phyloP scores from a whole-genome alignment of 2,329 filamentous ascomycete species.

The Fusarium coffeatum region DNA sequence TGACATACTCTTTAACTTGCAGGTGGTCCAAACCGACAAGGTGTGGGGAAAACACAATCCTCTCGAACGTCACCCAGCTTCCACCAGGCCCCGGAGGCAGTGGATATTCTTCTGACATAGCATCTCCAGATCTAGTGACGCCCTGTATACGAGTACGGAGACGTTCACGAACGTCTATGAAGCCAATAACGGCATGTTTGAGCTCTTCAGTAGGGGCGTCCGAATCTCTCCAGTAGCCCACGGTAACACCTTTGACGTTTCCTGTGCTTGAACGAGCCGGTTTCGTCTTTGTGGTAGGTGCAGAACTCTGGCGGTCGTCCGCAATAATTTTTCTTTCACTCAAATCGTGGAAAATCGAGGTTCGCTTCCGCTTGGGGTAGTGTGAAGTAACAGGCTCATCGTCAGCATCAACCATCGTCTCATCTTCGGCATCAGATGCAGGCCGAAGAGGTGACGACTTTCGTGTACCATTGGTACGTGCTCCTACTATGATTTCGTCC shows the following conservation, averaged over 20 bases:
- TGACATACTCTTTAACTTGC: slow-evolving; percentile 72
- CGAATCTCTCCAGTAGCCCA: slow-evolving; percentile 72
- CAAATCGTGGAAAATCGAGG: slow-evolving; percentile 61
- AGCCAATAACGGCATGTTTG: slow-evolving; percentile 71
- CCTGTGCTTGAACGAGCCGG: slow-evolving; percentile 46
- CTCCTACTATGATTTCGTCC: slow-evolving; percentile 66
- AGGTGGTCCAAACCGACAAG: slow-evolving; percentile 66
- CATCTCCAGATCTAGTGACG: slow-evolving; percentile 60
- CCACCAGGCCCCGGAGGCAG: slow-evolving; percentile 69
- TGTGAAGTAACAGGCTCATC: slow-evolving; percentile 54
- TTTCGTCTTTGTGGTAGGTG: slow-evolving; percentile 44
- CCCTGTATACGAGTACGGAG: slow-evolving; percentile 69
- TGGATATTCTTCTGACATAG: slow-evolving; percentile 59
- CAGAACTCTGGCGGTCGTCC: slow-evolving; percentile 45
- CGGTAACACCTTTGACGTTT: slow-evolving; percentile 59
- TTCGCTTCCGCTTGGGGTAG: slow-evolving; percentile 68
- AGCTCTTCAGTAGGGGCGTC: slow-evolving; percentile 59
- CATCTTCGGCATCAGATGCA: slow-evolving; percentile 55
- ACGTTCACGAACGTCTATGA: slow-evolving; percentile 70
- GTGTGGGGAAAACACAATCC: slow-evolving; percentile 68
- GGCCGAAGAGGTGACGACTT: slow-evolving; percentile 52
- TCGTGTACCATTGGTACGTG: slow-evolving; percentile 53
- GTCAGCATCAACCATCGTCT: slow-evolving; percentile 57
- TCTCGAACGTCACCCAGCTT: slow-evolving; percentile 73
- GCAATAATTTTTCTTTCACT: slow-evolving; percentile 60